These are phyloP conservation scores for Maudiozyma pseudohumilis DNA, from an alignment of 805 yeast genomes.

Conservation along the genomic window DNA sequence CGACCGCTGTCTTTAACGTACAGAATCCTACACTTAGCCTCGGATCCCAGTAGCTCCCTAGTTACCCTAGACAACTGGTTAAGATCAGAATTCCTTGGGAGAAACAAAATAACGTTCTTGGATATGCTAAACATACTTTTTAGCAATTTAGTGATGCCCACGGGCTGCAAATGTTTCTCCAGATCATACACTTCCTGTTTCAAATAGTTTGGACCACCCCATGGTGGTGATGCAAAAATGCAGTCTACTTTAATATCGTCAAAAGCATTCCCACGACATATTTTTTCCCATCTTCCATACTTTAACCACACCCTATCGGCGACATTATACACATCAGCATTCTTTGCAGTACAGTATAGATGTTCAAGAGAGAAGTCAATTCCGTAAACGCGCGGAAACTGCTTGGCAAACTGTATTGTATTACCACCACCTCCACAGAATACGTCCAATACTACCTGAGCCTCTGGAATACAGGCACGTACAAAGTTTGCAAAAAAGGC, in stretches of 20 bases:
- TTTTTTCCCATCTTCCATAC: constrained; percentile 38
- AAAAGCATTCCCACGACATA: constrained; percentile 13
- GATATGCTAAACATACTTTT: constrained; percentile 34
- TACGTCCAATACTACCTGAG: constrained; percentile 46
- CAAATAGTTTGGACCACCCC: constrained; percentile 72
- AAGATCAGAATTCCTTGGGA: constrained; percentile 52
- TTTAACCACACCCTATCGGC: constrained; percentile 39
- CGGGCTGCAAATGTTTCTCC: constrained; percentile 35
- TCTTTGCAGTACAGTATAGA: constrained; percentile 55
- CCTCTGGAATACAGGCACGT: constrained; percentile 40
- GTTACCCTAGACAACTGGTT: constrained; percentile 43
- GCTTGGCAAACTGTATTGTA: constrained; percentile 59
- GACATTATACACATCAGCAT: constrained; percentile 55
- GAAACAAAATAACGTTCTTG: constrained; percentile 44
- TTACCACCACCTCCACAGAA: constrained; percentile 90
- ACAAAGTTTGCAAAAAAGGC: constrained; percentile 46
- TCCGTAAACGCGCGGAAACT: constrained; percentile 48
- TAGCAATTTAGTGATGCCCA: constrained; percentile 38
- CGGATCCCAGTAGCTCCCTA: constrained; percentile 35
- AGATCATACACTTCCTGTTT: constrained; percentile 38
- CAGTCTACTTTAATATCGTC: constrained; percentile 26
- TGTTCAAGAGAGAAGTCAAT: constrained; percentile 53
- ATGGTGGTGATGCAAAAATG: constrained; percentile 73
- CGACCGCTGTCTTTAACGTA: constrained; percentile 34
- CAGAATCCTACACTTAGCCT: constrained; percentile 37